Base-by-base conservation (phyloP, 208 protist species). In the Trypanosoma vivax region DNA sequence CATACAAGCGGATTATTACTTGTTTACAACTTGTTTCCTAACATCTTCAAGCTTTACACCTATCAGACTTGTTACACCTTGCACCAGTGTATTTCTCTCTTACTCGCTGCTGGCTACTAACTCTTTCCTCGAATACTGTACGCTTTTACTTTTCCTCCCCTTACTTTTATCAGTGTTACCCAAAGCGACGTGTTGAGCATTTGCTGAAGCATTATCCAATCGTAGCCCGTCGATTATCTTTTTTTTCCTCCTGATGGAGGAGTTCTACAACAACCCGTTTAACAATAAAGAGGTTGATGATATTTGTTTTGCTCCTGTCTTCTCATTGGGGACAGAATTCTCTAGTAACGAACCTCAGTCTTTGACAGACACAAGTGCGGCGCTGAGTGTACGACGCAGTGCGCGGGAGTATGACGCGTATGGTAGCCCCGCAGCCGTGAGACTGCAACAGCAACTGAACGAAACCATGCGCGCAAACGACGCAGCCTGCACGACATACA, bases 231-330 rank as follows among this genome's bases (percentile, higher is more conserved):
- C n/a, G n/a, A n/a, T n/a, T n/a, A n/a, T n/a, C n/a, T n/a, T n/a
- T 42, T 5, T 23, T 19, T 21, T 35, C 0, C 39, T 13, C n/a
- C 40, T 6, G 4, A 70, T 70, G 64, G 64, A 70, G 33, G 50
- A 63, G 5, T 87, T 85, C 61, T 83, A 82, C 51, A 59, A 64
- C 24, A 71, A 91, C 62, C 83, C 83, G 19, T 88, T 91, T 21
- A 24, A 23, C 9, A 24, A 52, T 25, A 65, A 56, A 30, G 70
- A 82, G 39, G 60, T 85, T 9, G 63, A 90, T 49, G 72, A 83
- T 23, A 35, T 72, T 18, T 90, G 78, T 53, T 90, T 43, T 43
- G 39, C 39, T 6, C 39, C 39, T 21, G 6, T 43, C 10, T 19
- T 43, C n/a, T 38, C 47, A 11, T 14, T 13, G 27, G 23, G n/a